Base-by-base conservation (phyloP, 495 filamentous ascomycete genomes). In the Aspergillus sclerotiicarbonarius region DNA sequence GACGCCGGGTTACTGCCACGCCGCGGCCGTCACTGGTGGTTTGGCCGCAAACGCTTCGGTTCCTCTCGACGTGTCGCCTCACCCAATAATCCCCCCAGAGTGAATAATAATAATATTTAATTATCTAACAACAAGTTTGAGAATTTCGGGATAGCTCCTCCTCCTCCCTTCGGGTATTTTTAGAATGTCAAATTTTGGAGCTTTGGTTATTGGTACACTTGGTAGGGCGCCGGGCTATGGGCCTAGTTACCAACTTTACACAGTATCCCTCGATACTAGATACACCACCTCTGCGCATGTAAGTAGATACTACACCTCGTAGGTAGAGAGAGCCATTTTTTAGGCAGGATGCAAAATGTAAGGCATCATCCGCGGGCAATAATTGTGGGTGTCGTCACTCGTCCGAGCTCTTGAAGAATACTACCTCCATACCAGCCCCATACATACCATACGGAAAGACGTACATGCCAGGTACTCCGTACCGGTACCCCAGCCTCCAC, bases 41-140 rank as follows among this genome's bases (percentile, higher is more conserved):
- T 39, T 43, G 25, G 37, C 51, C 56, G 55, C 58, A 64, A 64
- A 65, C 62, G 56, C 59, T 62, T 58, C 33, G 41, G 41, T 53
- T 61, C 15, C 8, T 53, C 52, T 58, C 52, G 49, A 61, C 55
- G 49, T 58, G 58, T 60, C 51, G 57, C 51, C 60, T 60, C n/a
- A 35, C 31, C 21, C 19, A 45, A 8, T 18, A n/a, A 41, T 41
- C 2, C 7, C 45, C 45, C 45, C 16, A 47, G 21, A 47, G 21
- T 12, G n/a, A 25, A 25, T 10, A n/a, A 25, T 12, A 18, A n/a
- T 18, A 45, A 45, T 8, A 8, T 8, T n/a, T 18, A n/a, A 8
- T 6, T 45, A 8, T 6, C 6, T 44, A 6, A n/a, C 15, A 8
- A 18, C 1, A 6, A 16, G 15, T 8, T 8, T n/a, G 16, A 45